Conservation (phyloP, 495 filamentous ascomycete genomes). For the Parmelia sp. region DNA sequence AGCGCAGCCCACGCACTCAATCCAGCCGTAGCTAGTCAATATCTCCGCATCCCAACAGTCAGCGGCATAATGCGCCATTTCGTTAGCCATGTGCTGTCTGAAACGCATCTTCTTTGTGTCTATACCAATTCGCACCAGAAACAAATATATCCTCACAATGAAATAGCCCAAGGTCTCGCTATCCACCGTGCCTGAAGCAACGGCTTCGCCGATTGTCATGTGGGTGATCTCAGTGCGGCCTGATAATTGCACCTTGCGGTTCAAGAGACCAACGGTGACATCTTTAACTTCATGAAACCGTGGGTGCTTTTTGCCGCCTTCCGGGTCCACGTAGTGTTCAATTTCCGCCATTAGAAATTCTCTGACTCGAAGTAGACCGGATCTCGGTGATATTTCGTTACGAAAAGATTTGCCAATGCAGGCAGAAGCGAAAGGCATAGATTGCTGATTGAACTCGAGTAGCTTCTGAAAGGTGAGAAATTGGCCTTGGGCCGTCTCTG, state of each 20-base stretch:
- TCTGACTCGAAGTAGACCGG: slow-evolving; percentile 60
- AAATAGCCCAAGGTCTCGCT: slow-evolving; percentile 89
- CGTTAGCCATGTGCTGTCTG: slow-evolving; percentile 76
- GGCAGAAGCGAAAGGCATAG: slow-evolving; percentile 68
- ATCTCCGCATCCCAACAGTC: slow-evolving; percentile 86
- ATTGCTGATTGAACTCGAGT: slow-evolving; percentile 63
- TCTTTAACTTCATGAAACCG: slow-evolving; percentile 59
- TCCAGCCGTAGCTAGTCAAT: slow-evolving; percentile 73
- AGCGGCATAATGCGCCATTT: slow-evolving; percentile 78
- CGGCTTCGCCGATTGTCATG: slow-evolving; percentile 64
- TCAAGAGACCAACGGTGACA: slow-evolving; percentile 57
- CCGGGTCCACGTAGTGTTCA: slow-evolving; percentile 66
- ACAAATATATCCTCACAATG: slow-evolving; percentile 68
- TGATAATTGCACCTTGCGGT: slow-evolving; percentile 64
- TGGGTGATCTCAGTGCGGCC: slow-evolving; percentile 56
- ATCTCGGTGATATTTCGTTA: slow-evolving; percentile 65
- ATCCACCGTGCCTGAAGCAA: slow-evolving; percentile 61
- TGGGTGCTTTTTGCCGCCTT: slow-evolving; percentile 63
- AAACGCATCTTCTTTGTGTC: slow-evolving; percentile 70
- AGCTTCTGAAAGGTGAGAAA: slow-evolving; percentile 64
- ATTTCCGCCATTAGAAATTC: slow-evolving; percentile 74
- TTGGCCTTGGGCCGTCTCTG: slow-evolving; percentile 64
- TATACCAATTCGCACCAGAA: slow-evolving; percentile 63
- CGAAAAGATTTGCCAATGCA: slow-evolving; percentile 71
- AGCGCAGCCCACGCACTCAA: slow-evolving; percentile 80